phyloP scores from a whole-genome alignment of 2,329 filamentous ascomycete genomes.

The Pyrenophora teres region DNA sequence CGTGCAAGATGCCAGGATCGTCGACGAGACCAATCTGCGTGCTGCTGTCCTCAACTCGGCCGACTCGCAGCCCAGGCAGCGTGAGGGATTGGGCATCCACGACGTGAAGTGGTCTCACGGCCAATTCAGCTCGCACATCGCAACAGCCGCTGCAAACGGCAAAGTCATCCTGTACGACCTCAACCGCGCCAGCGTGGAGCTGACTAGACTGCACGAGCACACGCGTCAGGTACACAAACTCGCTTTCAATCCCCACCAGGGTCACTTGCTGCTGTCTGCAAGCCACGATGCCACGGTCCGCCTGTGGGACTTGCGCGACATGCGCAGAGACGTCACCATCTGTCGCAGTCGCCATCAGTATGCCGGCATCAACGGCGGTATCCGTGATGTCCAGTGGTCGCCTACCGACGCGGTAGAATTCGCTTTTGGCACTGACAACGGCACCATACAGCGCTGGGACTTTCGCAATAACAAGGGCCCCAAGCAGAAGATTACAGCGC shows the following conservation, averaged over 20 bases:
- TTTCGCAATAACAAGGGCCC: slow-evolving; percentile 61
- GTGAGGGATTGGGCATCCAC: slow-evolving; percentile 65
- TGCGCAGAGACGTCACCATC: slow-evolving; percentile 56
- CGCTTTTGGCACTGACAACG: slow-evolving; percentile 67
- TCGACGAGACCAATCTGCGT: slow-evolving; percentile 67
- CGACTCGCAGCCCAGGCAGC: slow-evolving; percentile 55
- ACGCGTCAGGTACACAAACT: slow-evolving; percentile 68
- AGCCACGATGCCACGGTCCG: slow-evolving; percentile 68
- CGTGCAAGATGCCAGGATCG: slow-evolving; percentile 60
- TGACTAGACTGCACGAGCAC: slow-evolving; percentile 67
- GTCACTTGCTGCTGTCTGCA: slow-evolving; percentile 64
- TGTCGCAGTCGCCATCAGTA: slow-evolving; percentile 62
- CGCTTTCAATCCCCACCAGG: slow-evolving; percentile 67
- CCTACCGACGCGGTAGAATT: slow-evolving; percentile 66
- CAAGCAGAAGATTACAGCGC: slow-evolving; percentile 64
- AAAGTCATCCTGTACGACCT: slow-evolving; percentile 69
- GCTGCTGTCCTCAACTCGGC: slow-evolving; percentile 64
- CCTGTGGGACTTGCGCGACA: slow-evolving; percentile 66
- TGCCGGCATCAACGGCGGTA: slow-evolving; percentile 62
- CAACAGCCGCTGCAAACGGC: slow-evolving; percentile 67
- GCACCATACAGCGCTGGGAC: slow-evolving; percentile 68
- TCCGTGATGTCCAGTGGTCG: slow-evolving; percentile 69
- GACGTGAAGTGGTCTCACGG: slow-evolving; percentile 72
- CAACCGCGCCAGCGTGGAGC: slow-evolving; percentile 63
- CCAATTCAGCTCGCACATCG: slow-evolving; percentile 63